Base-by-base conservation (phyloP, 805 yeast genomes). In the Wickerhamomyces strasburgensis region DNA sequence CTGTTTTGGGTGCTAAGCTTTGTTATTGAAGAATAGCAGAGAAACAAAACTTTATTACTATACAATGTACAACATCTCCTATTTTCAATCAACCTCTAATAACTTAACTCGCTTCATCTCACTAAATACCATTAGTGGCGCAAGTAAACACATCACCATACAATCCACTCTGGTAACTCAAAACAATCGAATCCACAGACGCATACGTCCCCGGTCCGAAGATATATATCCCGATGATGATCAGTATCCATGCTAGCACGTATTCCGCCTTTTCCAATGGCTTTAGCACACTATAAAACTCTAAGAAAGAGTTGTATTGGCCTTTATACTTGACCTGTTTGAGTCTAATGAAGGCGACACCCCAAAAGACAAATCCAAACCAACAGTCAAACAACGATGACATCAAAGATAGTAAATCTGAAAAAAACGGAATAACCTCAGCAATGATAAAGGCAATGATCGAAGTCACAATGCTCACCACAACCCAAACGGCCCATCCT, bases 341-440 rank as follows among this genome's bases (percentile, higher is more conserved):
- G 45, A 74, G 57, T 47, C 68, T 65, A 51, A 72, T 66, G 53
- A 54, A 76, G 0, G 82, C 81, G 21, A 73, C 68, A 13, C 79
- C 73, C 82, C 82, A 76, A 47, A 75, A 76, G 6, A 75, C 73
- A 47, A 74, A 76, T 0, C 82, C 82, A 46, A 76, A 77, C 78
- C 80, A 77, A 52, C 81, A 75, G 53, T 76, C 82, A 48, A 76
- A 76, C 35, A 77, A 58, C 3, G 83, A 75, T 11, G 75, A 70
- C 80, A 76, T 75, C 47, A 76, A 58, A 3, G 79, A 67, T 24
- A 76, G 60, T 42, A 76, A 56, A 47, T 75, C 81, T 19, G 74
- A 66, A 56, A 76, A 76, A 54, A 76, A 75, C n/a, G 83, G 83
- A 47, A 76, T 75, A 21, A 73, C 81, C 51, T 76, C 80, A 2